Base-by-base conservation (phyloP, 2,329 filamentous ascomycete species). In the Verticillium tricorpus region DNA sequence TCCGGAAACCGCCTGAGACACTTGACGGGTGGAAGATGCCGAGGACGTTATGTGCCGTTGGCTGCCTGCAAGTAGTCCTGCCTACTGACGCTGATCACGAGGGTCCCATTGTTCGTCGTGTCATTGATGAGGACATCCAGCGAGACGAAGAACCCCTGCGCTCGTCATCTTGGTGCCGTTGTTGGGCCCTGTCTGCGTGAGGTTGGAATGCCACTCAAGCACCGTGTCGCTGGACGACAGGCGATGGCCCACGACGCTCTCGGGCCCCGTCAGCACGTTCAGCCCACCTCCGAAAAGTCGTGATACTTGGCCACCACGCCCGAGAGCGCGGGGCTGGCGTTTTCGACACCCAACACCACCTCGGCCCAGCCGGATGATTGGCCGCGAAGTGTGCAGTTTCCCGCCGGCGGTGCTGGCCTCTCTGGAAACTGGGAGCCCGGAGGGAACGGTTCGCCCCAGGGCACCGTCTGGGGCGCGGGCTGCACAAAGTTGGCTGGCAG, bases 81-180 rank as follows among this genome's bases (percentile, higher is more conserved):
- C 28, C 28, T 5, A 28, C 6, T 28, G 28, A 28, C 28, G 5
- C 28, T 28, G 28, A 5, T 28, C 28, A 6, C 28, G 6, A 28
- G 28, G 28, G 28, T 6, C 28, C 28, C 28, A 28, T 28, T 28
- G 28, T 28, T 5, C 28, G 28, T 28, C 25, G 25, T 28, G 25
- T 28, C 70, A 52, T 79, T 80, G 5, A 62, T 65, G 65, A 76
- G 59, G 2, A 68, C 71, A 69, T 80, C 72, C 22, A 78, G 77
- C 1, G 63, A 61, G 19, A 80, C 58, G 61, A 77, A 74, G 59
- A 80, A 77, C 1, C 77, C 76, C 1, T 66, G 69, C 65, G 5
- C 74, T 69, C 0, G 78, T 80, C 58, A 69, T 73, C 67, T 80
- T 81, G 1, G 69, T 75, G 0, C 67, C 70, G 5, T 66, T 64